Evolutionary conservation across 192 early-diverging fungal species (phyloP).

Genomic region (Linnemannia zychae): DNA sequence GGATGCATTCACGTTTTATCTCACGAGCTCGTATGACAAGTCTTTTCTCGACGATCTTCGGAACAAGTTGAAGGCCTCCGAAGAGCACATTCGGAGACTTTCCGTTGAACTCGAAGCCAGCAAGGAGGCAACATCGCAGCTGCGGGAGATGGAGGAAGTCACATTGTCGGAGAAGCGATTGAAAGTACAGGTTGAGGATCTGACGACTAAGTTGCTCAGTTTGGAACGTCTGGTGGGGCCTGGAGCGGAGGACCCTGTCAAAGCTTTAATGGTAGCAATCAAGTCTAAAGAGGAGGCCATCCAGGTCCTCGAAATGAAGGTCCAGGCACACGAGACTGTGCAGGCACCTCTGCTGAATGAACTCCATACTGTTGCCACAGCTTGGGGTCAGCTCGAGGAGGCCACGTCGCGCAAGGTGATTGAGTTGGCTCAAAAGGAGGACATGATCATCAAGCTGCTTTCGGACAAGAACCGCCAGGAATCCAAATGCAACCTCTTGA

Average conservation of each 20-base stretch:
- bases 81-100: constrained; percentile 59
- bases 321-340: constrained; percentile 60
- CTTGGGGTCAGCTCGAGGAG: constrained; percentile 88
- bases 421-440: constrained; percentile 82
- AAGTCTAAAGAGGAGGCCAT: constrained; percentile 67
- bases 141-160: constrained; percentile 23
- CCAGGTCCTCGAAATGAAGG: constrained; percentile 67
- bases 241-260: constrained; percentile 45
- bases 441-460: constrained; percentile 79
- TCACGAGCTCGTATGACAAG: constrained; percentile 58
- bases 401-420: constrained; percentile 87
- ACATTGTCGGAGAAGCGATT: constrained; percentile 60
- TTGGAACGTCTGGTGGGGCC: constrained; percentile 46
- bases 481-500: constrained; percentile 85
- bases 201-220: constrained; percentile 48
- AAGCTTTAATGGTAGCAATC: constrained; percentile 30
- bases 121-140: constrained; percentile 31
- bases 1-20: constrained; percentile 68
- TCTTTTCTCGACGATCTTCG: constrained; percentile 69
- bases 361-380: constrained; percentile 75
- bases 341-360: constrained; percentile 71
- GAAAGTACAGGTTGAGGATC: constrained; percentile 58
- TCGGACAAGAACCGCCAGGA: constrained; percentile 91
- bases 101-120: constrained; percentile 31
- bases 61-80: constrained; percentile 64